Base-by-base conservation (phyloP, 148 eudicot genomes). In the Cornus florida region DNA sequence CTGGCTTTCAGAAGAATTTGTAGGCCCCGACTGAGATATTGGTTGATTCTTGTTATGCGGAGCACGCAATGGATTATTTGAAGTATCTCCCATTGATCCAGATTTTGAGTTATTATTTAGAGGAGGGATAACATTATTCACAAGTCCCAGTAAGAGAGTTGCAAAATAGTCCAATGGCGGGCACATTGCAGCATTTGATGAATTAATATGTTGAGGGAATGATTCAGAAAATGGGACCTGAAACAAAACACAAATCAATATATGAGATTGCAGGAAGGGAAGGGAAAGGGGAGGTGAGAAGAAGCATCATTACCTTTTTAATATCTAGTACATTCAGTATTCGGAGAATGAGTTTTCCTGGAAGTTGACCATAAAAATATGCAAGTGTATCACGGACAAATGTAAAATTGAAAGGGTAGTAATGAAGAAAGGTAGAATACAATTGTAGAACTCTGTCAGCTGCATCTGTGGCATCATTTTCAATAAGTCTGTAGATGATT, bases 381-480 rank as follows among this genome's bases (percentile, higher is more conserved):
- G 99, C 92, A 80, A 96, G 89, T 81, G 94, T 93, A 73, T 96
- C 99, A 75, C 99, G 99, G 74, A 96, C 99, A 90, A 96, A 96
- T 22, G 99, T 96, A 79, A 96, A 92, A 83, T 92, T 89, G 71
- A 96, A 77, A 78, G 99, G 98, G 83, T 96, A 87, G 79, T 94
- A 89, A 77, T 88, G 92, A 81, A 96, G 86, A 85, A 96, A 87
- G 75, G 84, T 69, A 23, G 87, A 89, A 82, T 91, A 96, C 77
- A 87, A 76, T 77, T 80, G 89, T 32, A 96, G 86, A 83, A 96
- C 92, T 86, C 95, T 90, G 59, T 96, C 99, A 60, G 97, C 99
- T 22, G 88, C 91, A 78, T 96, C 99, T 57, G 80, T 77, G 65
- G 92, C 94, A 77, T 96, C 99, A 80, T 96, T 96, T 81, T 96